A percentile compares a stretch with the other conserved stretches of the same genome.
Conservation (phyloP, 2,329 filamentous ascomycete genomes). For the Epichloe sp. region DNA sequence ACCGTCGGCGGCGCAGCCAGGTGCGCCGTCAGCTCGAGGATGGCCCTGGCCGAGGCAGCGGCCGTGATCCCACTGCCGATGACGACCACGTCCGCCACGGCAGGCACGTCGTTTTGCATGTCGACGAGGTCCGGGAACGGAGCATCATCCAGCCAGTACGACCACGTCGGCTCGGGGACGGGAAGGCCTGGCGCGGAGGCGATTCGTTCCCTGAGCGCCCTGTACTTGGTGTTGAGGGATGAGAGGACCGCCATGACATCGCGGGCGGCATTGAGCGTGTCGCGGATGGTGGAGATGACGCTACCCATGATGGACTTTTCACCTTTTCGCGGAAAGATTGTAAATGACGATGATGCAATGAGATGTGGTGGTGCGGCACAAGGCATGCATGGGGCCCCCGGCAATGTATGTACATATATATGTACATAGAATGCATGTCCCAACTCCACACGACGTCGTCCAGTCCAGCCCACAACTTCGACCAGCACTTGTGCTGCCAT, state of each 20-base stretch:
- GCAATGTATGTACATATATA: too few species aligned
- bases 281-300: constrained; percentile 16
- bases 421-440: too few species aligned
- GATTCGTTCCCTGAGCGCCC: constrained; percentile 17
- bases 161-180: constrained; percentile 24
- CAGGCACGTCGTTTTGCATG: constrained; percentile 20
- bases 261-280: constrained; percentile 11
- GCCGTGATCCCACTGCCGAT: constrained; percentile 44
- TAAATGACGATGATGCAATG: too few species aligned
- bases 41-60: constrained; percentile 16
- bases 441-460: too few species aligned
- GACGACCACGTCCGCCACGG: constrained; percentile 33
- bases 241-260: constrained; percentile 14
- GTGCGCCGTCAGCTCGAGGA: constrained; percentile 14
- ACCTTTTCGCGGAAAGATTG: too few species aligned
- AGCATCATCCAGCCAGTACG: constrained; percentile 33
- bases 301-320: constrained; percentile 17
- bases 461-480: not conserved
- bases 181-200: constrained; percentile 26
- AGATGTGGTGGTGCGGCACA: too few species aligned
- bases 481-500: too few species aligned
- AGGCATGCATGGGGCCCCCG: too few species aligned
- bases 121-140: constrained; percentile 28
- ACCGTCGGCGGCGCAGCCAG: constrained; percentile 12
- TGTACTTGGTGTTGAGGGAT: constrained; percentile 15